Evolutionary conservation across 2,329 filamentous ascomycete genomes (phyloP).

Genomic region (Pseudogymnoascus sp.): DNA sequence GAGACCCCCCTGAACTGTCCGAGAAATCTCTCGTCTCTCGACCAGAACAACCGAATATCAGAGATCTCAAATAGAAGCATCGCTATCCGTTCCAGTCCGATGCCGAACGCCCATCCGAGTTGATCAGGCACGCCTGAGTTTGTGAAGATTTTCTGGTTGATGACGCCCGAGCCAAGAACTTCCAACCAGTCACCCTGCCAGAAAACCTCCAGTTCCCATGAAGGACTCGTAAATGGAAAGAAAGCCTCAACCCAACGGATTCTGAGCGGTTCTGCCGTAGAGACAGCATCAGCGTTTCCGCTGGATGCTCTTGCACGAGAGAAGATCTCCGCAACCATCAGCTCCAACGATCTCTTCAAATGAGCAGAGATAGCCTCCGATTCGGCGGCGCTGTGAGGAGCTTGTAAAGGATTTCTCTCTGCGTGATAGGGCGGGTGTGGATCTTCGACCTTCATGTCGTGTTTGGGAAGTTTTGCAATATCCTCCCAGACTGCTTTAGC

Average conservation of each 20-base stretch:
- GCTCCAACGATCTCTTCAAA: constrained; percentile 80
- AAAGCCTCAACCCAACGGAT: constrained; percentile 95
- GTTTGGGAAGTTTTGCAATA: constrained; percentile 61
- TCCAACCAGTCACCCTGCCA: constrained; percentile 95
- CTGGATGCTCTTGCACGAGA: constrained; percentile 63
- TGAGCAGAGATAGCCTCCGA: constrained; percentile 76
- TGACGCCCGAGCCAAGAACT: constrained; percentile 85
- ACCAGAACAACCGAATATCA: constrained; percentile 97
- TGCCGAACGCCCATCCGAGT: constrained; percentile 90
- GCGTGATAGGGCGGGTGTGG: constrained; percentile 69
- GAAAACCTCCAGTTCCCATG: constrained; percentile 93
- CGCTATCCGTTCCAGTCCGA: constrained; percentile 88
- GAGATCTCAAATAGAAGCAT: constrained; percentile 97
- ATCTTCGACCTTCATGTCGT: constrained; percentile 73
- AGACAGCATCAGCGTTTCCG: constrained; percentile 39
- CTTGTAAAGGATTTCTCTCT: constrained; percentile 76
- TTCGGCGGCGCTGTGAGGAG: constrained; percentile 57
- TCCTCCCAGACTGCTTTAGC: constrained; percentile 62
- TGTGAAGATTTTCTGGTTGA: constrained; percentile 72
- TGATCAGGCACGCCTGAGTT: constrained; percentile 67
- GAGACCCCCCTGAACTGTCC: constrained; percentile 66
- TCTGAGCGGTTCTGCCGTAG: constrained; percentile 62
- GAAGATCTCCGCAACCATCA: constrained; percentile 86
- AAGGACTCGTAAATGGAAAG: constrained; percentile 93
- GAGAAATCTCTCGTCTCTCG: constrained; percentile 74